Evolutionary conservation across 306 rosid species (phyloP), one percentile per base, ranked within the genome.

Genomic region (Cucurbita maxima): DNA sequence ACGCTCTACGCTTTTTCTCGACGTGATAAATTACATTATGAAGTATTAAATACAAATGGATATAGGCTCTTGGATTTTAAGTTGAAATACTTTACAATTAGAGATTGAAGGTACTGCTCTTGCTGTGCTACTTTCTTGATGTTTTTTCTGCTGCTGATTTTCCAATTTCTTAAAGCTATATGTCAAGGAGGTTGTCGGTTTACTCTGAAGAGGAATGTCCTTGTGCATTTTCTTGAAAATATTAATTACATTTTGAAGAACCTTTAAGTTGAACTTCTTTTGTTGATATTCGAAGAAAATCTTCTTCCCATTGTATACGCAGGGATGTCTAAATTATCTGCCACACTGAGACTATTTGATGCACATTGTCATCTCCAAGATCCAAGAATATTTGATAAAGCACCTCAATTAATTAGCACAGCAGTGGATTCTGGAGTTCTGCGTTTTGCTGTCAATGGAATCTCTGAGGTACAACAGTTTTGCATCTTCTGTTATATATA

Each of bases 291-390:
- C 0, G 7, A 60, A 15, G 36, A 34, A 72, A 34, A 14, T n/a
- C 60, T 20, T 15, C 38, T 37, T 4, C 0, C 1, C 30, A 3
- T 71, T 25, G 4, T 2, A 36, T 52, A 40, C 25, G 10, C 50
- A 25, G 43, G 44, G 20, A 66, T 37, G 59, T 19, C 56, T 22
- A 50, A 48, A 63, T 20, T 76, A 25, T 64, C 55, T 8, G 40
- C 52, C 68, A 84, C 74, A 78, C 76, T 92, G 87, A 87, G 84
- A 72, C 75, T 94, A n/a, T 87, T 94, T 59, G 96, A 90, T 56
- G 95, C 97, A 0, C 97, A 94, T 83, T 90, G 97, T 82, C 97
- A 30, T 75, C 85, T 90, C 16, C 97, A 94, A 68, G 96, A 94
- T 77, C 84, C 96, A 68, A 90, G 89, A 85, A 87, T 90, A 73